Evolutionary conservation across 805 yeast species (phyloP).

Genomic region (Wickerhamiella siamensis): DNA sequence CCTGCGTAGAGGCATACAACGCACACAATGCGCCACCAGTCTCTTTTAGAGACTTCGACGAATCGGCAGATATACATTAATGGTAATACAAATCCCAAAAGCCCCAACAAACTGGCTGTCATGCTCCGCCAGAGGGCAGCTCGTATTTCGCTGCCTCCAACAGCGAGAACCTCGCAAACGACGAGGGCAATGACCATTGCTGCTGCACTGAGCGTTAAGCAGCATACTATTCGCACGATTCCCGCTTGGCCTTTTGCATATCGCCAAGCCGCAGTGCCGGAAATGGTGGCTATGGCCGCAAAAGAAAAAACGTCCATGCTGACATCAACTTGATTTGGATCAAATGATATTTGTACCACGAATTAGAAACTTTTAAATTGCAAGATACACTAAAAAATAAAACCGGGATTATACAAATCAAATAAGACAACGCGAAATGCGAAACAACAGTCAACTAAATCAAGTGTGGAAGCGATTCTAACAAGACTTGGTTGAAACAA

Average conservation of each 20-base stretch:
- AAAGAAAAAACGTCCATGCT: neutral
- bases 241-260: neutral
- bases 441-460: too few species aligned
- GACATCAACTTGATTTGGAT: too few species aligned
- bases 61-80: constrained; percentile 11
- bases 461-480: too few species aligned
- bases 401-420: too few species aligned
- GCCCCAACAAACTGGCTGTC: constrained; percentile 18
- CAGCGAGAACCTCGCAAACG: constrained; percentile 26
- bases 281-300: neutral
- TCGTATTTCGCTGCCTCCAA: constrained; percentile 11
- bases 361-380: too few species aligned
- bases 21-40: neutral
- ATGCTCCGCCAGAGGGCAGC: constrained; percentile 13
- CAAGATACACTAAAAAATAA: too few species aligned
- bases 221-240: neutral
- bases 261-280: neutral
- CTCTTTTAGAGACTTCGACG: constrained; percentile 1
- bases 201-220: constrained; percentile 1
- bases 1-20: constrained; percentile 15
- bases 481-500: too few species aligned
- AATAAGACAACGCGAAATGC: too few species aligned
- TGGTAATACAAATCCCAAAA: constrained; percentile 13
- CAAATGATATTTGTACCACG: too few species aligned
- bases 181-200: constrained; percentile 25